These are phyloP conservation scores for Neurospora cerealis DNA, from an alignment of 495 filamentous ascomycete species.

Conservation along the genomic window DNA sequence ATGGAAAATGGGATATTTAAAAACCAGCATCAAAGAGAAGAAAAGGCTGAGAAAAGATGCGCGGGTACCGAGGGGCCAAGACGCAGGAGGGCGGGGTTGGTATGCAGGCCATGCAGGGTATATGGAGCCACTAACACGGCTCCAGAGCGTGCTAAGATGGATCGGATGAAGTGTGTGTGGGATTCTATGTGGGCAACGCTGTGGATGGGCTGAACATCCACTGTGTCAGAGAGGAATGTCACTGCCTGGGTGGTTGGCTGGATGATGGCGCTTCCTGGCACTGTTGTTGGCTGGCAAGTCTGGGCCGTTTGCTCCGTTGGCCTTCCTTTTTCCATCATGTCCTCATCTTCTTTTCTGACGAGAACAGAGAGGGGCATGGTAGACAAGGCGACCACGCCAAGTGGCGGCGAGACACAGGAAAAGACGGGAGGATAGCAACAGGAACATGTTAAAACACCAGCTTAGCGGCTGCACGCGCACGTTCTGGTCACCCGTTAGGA, in stretches of 20 bases:
- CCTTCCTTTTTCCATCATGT: neutral
- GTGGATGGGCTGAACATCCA: neutral
- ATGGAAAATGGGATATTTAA: neutral
- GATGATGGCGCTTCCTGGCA: neutral
- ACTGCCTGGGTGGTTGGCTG: neutral
- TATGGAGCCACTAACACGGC: neutral
- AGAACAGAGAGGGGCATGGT: neutral
- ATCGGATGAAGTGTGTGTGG: neutral
- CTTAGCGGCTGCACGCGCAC: neutral
- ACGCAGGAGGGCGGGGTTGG: neutral
- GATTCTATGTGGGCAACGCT: neutral
- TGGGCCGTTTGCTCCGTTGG: neutral
- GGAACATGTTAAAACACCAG: neutral
- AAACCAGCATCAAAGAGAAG: neutral
- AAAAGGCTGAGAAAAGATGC: neutral
- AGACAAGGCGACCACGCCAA: neutral
- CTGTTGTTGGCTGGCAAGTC: neutral
- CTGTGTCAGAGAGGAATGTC: neutral
- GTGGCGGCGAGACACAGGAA: neutral
- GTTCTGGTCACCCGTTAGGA: neutral
- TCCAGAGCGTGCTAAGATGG: neutral
- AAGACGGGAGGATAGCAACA: neutral
- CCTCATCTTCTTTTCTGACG: neutral
- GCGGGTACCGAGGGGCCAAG: neutral
- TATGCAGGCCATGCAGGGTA: neutral